Evolutionary conservation across 1,284 basidiomycete species (phyloP).

Genomic region (Porogramme epimiltina): DNA sequence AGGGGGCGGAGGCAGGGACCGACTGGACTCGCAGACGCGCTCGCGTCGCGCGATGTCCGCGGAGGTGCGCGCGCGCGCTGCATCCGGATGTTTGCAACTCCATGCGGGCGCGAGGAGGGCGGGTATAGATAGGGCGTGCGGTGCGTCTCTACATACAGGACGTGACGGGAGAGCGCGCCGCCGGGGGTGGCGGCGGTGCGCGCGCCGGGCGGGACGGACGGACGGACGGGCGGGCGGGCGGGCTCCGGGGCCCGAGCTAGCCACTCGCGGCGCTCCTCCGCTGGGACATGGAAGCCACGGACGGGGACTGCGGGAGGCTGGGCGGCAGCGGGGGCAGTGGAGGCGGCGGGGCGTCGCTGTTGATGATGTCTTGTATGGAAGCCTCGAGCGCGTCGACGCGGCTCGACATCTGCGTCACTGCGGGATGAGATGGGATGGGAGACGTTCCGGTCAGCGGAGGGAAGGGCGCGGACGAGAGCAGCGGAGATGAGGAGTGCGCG

Average conservation of each 20-base stretch:
- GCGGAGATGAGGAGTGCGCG: slow-evolving; percentile 31
- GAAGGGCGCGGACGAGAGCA: background rate
- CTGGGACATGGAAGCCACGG: slow-evolving; percentile 24
- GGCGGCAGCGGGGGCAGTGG: slow-evolving; percentile 22
- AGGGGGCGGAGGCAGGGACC: too few species aligned
- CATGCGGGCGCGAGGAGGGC: background rate
- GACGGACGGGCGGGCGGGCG: background rate
- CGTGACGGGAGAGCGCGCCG: background rate
- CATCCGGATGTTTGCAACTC: too few species aligned
- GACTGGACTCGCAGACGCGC: too few species aligned
- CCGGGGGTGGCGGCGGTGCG: background rate
- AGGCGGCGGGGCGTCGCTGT: slow-evolving; percentile 48
- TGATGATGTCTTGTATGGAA: slow-evolving; percentile 84
- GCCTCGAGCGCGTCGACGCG: slow-evolving; percentile 81
- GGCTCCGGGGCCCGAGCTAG: background rate
- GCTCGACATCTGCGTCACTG: slow-evolving; percentile 83
- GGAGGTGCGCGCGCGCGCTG: too few species aligned
- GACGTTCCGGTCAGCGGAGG: background rate
- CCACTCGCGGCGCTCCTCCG: slow-evolving; percentile 24
- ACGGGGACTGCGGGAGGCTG: slow-evolving; percentile 35
- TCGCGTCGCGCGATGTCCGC: too few species aligned
- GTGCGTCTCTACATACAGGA: background rate
- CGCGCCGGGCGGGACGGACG: background rate
- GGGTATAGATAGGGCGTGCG: too few species aligned
- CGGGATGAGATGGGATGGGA: slow-evolving; percentile 11